Conservation (phyloP, 441 rosid species). For the Populus hybrid region DNA sequence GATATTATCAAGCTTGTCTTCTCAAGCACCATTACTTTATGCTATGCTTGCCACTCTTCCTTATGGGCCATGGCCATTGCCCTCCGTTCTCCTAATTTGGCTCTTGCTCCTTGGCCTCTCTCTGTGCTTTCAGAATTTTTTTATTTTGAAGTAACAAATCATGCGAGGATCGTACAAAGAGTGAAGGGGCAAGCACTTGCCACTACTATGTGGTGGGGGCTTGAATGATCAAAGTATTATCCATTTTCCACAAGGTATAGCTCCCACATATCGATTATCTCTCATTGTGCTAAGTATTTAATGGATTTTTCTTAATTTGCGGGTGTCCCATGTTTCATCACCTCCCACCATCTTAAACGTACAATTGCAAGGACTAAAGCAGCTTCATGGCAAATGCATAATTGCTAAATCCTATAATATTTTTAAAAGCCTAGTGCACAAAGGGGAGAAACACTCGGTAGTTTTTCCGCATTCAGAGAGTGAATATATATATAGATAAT, state of each 20-base stretch:
- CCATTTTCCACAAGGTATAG: conserved; percentile 2
- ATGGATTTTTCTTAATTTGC: neutral
- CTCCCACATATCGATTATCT: neutral
- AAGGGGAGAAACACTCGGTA: neutral
- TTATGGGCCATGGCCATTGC: conserved; percentile 4
- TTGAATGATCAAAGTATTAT: neutral
- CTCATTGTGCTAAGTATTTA: neutral
- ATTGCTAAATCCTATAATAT: neutral
- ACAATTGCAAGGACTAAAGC: neutral
- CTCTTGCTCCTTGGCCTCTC: neutral
- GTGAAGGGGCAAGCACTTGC: conserved; percentile 3
- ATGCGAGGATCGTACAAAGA: neutral
- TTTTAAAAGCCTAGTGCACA: neutral
- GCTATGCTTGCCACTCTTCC: conserved; percentile 12
- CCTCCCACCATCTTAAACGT: neutral
- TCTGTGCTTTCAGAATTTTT: neutral
- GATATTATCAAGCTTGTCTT: too few relatives aligned
- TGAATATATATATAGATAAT: too few relatives aligned
- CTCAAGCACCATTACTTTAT: conserved; percentile 13
- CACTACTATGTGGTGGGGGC: too few relatives aligned
- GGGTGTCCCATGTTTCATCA: conserved; percentile 5
- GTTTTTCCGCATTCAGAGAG: neutral
- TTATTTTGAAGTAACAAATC: neutral
- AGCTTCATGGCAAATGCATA: neutral
- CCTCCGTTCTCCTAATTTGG: neutral